Evolutionary conservation across 805 yeast genomes (phyloP).

Genomic region (Komagataella pseudopastoris): DNA sequence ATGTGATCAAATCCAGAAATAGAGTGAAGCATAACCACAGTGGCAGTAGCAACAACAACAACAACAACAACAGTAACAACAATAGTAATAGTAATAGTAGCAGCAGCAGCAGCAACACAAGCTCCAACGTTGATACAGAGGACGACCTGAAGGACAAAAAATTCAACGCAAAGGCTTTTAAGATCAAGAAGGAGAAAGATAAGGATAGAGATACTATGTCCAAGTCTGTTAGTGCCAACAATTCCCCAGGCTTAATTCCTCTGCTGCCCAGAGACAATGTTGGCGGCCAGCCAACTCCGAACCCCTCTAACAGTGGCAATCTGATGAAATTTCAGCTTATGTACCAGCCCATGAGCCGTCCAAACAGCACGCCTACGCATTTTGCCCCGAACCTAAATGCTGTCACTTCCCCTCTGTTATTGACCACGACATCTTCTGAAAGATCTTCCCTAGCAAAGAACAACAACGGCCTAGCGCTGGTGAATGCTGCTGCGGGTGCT

Average conservation of each 20-base stretch:
- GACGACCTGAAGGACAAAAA: conserved; percentile 5
- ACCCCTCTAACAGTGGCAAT: background rate
- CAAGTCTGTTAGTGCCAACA: background rate
- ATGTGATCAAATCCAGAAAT: conserved; percentile 83
- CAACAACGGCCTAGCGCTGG: conserved; percentile 4
- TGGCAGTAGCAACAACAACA: background rate
- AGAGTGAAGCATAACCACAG: conserved; percentile 44
- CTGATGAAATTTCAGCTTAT: conserved; percentile 8
- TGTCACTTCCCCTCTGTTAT: conserved; percentile 51
- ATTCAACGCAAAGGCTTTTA: conserved; percentile 1
- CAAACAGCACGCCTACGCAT: conserved; percentile 57
- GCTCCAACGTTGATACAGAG: background rate
- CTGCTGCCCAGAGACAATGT: conserved; percentile 23
- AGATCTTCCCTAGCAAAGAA: background rate
- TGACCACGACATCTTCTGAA: conserved; percentile 24
- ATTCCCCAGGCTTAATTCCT: conserved; percentile 22
- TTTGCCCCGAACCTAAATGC: conserved; percentile 52
- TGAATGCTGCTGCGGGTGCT: conserved; percentile 23
- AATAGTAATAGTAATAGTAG: conserved; percentile 2
- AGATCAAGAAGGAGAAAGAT: conserved; percentile 9
- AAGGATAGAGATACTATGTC: conserved; percentile 3
- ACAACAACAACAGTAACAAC: background rate
- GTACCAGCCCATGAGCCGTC: conserved; percentile 50
- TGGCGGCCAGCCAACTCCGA: conserved; percentile 1
- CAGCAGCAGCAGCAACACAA: conserved; percentile 3